Evolutionary conservation across 2,329 filamentous ascomycete genomes (phyloP), one percentile per base, ranked within the genome.

Genomic region (Eurotiales sp.): DNA sequence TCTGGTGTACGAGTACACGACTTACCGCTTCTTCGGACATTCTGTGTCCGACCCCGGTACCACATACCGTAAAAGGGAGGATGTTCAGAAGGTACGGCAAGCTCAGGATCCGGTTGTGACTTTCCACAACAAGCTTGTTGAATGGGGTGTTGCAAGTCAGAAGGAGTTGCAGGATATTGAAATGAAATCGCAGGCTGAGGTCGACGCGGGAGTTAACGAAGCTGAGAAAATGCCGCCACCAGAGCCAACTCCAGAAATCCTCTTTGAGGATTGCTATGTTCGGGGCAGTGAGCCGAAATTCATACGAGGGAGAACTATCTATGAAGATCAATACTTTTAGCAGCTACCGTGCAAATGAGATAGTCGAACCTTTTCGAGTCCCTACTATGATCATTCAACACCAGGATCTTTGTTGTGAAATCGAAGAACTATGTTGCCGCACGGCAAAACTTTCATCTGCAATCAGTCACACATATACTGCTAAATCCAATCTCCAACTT

Each of bases 41-140:
- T 95, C 88, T 75, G 96, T 96, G 91, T 95, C 90, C 64, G 91
- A 96, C 72, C 91, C 91, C 46, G 91, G 91, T 71, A 96, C 91
- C 71, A 96, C 90, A 61, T 96, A 96, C 85, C 85, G 90, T 72
- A 95, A 90, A 58, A 88, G 91, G 73, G 91, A 96, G 78, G 91
- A 96, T 77, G 92, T 96, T 66, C 90, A 95, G 79, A 89, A 90
- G 72, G 96, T 96, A 90, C 87, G 91, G 63, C 91, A 86, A 75
- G 89, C n/a, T n/a, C n/a, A 96, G 75, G 91, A 96, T 76, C 89
- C 91, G 59, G 96, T 96, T 68, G 88, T 89, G 63, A 90, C 91
- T 55, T 82, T 96, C 60, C 96, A 96, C 83, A 86, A 90, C 78
- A 93, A 92, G 79, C 84, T 96, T 57, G 76, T 96, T 48, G 91